Base-by-base conservation (phyloP, 2,329 filamentous ascomycete species). In the Colletotrichum sp. region DNA sequence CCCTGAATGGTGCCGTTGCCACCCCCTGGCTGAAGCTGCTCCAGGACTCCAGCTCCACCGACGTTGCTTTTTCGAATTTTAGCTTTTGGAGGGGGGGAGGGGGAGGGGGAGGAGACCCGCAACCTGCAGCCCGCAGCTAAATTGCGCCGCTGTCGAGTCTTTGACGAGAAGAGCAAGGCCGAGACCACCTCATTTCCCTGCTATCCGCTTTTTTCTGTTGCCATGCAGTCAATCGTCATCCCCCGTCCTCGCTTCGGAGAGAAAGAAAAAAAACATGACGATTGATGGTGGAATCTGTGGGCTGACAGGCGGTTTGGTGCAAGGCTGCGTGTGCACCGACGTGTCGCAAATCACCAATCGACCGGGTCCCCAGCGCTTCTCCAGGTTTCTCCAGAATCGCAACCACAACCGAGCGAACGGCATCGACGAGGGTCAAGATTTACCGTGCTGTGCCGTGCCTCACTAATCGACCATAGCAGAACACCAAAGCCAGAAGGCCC, bases 21-120 rank as follows among this genome's bases (percentile, higher is more conserved):
- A 52, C 43, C 38, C 58, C 58, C 60, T 21, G 52, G 68, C 57
- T 36, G 18, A n/a, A 24, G 24, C 32, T 16, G 18, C 68, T 67
- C 43, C 43, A 52, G 43, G 43, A 13, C 43, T 52, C n/a, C 43
- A 52, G 43, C 43, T 52, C 38, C 64, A 57, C 70, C 58, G 16
- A 64, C 57, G 43, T 75, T 75, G 70, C 70, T 55, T 73, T 48
- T 68, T 36, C 4, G 12, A 36, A 68, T 65, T 73, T 75, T 73
- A 67, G 43, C 64, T 75, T 75, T 74, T 64, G 36, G 55, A 30
- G 24, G 2, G 30, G 10, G 13, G 28, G 36, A 43, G 16, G 10
- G 12, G 43, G n/a, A 21, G 38, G 9, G 16, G 34, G 15, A 26
- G 24, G 24, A 52, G 43, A 52, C 43, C 43, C 43, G n/a, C 43